Percentiles rank a stretch among this genome's conserved stretches.
Conservation (phyloP, 2,329 filamentous ascomycete species). For the Metarhizium robertsii region DNA sequence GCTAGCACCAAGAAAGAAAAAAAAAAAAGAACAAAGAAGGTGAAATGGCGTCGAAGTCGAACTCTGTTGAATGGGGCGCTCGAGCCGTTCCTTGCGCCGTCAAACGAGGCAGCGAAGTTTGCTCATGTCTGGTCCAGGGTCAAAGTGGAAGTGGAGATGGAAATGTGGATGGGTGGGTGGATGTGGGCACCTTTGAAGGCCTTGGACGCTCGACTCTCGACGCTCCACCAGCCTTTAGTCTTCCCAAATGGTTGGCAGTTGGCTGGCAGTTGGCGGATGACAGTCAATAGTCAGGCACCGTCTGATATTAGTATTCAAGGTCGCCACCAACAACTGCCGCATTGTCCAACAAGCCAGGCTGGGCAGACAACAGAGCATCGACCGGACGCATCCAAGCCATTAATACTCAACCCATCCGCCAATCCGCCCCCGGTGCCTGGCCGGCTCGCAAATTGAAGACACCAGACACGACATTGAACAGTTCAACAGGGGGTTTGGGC, state of each 20-base stretch:
- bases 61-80: background rate
- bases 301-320: too few species aligned
- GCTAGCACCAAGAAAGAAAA: background rate
- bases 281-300: background rate
- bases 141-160: too few species aligned
- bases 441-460: background rate
- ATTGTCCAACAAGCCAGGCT: too few species aligned
- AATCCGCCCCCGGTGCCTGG: background rate
- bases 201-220: too few species aligned
- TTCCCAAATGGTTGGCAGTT: background rate
- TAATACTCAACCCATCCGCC: too few species aligned
- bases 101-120: background rate
- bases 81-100: slow-evolving; percentile 4
- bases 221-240: too few species aligned
- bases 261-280: background rate
- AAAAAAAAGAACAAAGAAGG: background rate
- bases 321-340: too few species aligned
- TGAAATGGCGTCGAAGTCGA: background rate
- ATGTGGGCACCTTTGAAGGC: too few species aligned
- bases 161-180: background rate
- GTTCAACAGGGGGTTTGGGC: too few species aligned
- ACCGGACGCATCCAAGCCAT: too few species aligned
- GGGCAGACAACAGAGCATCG: too few species aligned
- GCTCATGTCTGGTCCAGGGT: too few species aligned
- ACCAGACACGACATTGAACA: background rate